Base-by-base conservation (phyloP, 352 stramenopile species). In the Phytophthora rubi region DNA sequence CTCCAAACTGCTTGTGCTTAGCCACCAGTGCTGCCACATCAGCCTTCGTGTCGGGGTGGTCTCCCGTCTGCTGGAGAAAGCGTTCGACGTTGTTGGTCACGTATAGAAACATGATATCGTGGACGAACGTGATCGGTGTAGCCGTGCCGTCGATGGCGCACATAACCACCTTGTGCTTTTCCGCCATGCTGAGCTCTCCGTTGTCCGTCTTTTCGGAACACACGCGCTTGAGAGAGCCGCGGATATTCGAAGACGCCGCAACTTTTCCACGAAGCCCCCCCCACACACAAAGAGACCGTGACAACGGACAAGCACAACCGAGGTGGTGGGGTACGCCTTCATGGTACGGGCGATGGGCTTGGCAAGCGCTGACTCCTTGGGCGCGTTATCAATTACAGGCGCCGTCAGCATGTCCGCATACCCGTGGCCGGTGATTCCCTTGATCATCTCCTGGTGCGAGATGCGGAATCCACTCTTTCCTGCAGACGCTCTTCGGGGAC, bases 381-480 rank as follows among this genome's bases (percentile, higher is more conserved):
- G 91, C 39, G 92, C 96, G 83, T 99, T 99, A 60, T 99, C 94
- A 55, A 99, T 98, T 68, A 99, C 98, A 13, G 96, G 97, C 53
- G 99, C 85, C 48, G 98, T 90, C 39, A 98, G 75, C n/a, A 95
- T 82, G 67, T 97, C 90, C 69, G 96, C 75, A 76, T 97, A 99
- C 2, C 90, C 90, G 68, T 98, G 90, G 59, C 94, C 89, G 0
- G 89, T 90, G 18, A 99, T 90, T 3, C 97, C 97, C 82, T 99
- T 99, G 68, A 99, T 94, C 97, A 99, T 99, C 81, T 99, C 97
- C 64, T 98, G 88, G 73, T 99, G 94, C 18, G 95, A 98, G 39
- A 98, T 91, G 62, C 87, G 85, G 65, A 99, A 93, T 48, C 94
- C 86, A 33, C 63, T 75, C 69, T 87, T 70, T 42, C 81, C 83